Percentiles rank a stretch among this genome's conserved stretches.
Evolutionary conservation across 768 basidiomycete species (phyloP).

Genomic region (Termitomyces sp.): DNA sequence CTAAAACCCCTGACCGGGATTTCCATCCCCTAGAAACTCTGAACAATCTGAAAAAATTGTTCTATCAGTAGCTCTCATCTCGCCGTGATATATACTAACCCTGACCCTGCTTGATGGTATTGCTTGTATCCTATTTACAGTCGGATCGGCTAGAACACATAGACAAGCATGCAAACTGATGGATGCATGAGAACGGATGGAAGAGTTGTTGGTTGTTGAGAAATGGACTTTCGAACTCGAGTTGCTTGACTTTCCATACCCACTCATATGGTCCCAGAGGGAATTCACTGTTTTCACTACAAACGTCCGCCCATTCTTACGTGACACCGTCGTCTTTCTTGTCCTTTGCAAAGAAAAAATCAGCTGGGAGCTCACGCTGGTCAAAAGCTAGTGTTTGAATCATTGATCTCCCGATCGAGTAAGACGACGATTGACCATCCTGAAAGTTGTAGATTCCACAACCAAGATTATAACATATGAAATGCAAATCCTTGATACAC

Average conservation of each 20-base stretch:
- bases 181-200: conserved; percentile 32
- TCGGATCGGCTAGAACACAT: conserved; percentile 62
- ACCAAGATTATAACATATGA: neutral
- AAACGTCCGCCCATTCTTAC: too few relatives aligned
- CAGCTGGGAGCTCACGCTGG: too few relatives aligned
- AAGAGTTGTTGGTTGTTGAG: too few relatives aligned
- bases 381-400: too few relatives aligned
- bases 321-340: too few relatives aligned
- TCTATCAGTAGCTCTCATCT: conserved; percentile 54
- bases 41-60: conserved; percentile 62
- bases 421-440: too few relatives aligned
- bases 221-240: too few relatives aligned
- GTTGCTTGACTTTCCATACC: too few relatives aligned
- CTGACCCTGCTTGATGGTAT: conserved; percentile 70
- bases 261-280: too few relatives aligned
- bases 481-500: neutral
- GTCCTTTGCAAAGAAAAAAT: too few relatives aligned
- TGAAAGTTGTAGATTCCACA: neutral
- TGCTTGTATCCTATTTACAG: conserved; percentile 70
- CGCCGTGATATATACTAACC: conserved; percentile 73
- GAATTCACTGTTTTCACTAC: too few relatives aligned
- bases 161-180: conserved; percentile 43
- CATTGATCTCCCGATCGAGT: too few relatives aligned
- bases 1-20: conserved; percentile 7
- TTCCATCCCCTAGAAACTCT: conserved; percentile 29